Evolutionary conservation across 2,329 filamentous ascomycete species (phyloP), one percentile per base, ranked within the genome.

Genomic region (Alternaria tenuissima): DNA sequence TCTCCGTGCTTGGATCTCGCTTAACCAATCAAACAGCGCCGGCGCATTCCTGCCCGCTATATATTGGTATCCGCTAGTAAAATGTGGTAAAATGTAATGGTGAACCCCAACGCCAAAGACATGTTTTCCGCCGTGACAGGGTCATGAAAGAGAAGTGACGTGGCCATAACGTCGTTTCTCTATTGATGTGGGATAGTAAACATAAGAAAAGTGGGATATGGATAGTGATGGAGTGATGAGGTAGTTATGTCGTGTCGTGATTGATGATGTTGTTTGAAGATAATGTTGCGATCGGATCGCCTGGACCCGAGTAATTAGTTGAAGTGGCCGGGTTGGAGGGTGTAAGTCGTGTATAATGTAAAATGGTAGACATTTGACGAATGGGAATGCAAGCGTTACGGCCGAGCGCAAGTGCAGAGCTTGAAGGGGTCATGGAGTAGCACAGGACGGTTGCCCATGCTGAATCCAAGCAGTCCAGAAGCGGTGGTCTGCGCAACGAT

Each of bases 231-330:
- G 59, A 49, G 57, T 56, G 52, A 43, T 57, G 44, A 34, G 38
- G 30, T 49, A 42, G 53, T 42, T 43, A 55, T 30, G 28, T 59
- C 49, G 43, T 28, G 46, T 52, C 43, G 56, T 42, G 56, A 41
- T 56, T 63, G 64, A 56, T 52, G 41, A 55, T 43, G 53, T 52
- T 57, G 62, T 63, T 44, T 34, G 64, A 69, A 66, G 57, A 47
- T 53, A 69, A 66, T 52, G 64, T 51, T 74, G 71, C 68, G 69
- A 70, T 70, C 66, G 71, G 75, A 73, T 76, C 75, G 70, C 73
- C 74, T 63, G 74, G 75, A 76, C 74, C 72, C 75, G 70, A 66
- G 59, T 24, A 52, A 66, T 71, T 73, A 73, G 43, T 58, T 61
- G 49, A 58, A 58, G 28, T 58, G 43, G 59, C 32, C 5, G 59